Evolutionary conservation across 257 asterid genomes (phyloP).

Genomic region (Gynochthodes officinalis): DNA sequence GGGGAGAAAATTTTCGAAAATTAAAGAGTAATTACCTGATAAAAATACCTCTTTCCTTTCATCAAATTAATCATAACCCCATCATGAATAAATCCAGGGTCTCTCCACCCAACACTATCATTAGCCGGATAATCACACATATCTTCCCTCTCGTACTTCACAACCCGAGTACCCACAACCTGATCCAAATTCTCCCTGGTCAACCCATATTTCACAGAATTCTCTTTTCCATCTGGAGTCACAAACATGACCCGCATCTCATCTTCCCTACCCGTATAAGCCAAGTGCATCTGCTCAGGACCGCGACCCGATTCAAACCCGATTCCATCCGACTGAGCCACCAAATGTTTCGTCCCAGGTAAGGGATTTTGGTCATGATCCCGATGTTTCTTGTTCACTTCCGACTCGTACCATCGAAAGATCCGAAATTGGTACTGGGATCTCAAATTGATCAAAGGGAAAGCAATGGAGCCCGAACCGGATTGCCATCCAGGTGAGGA

Average conservation of each 20-base stretch:
- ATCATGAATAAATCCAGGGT: constrained; percentile 88
- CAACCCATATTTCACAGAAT: constrained; percentile 63
- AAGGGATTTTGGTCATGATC: constrained; percentile 88
- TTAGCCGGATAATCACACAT: constrained; percentile 90
- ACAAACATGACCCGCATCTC: constrained; percentile 99
- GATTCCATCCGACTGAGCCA: constrained; percentile 56
- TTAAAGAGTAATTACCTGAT: constrained; percentile 43
- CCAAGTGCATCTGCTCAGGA: constrained; percentile 87
- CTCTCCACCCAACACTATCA: constrained; percentile 85
- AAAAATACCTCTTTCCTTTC: constrained; percentile 65
- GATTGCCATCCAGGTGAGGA: constrained; percentile 62
- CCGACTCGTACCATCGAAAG: constrained; percentile 71
- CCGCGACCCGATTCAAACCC: constrained; percentile 55
- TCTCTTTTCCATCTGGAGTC: constrained; percentile 66
- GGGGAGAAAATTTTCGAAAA: background rate
- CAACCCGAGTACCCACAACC: constrained; percentile 42
- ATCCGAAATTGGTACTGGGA: constrained; percentile 83
- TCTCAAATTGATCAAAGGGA: constrained; percentile 67
- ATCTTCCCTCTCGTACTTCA: constrained; percentile 79
- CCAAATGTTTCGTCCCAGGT: constrained; percentile 72
- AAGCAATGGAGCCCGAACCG: constrained; percentile 73
- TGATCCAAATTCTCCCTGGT: constrained; percentile 34
- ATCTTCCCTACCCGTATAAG: constrained; percentile 64
- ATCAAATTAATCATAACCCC: constrained; percentile 63
- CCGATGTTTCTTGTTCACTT: constrained; percentile 50